phyloP scores from a whole-genome alignment of 78 protist species.

The Dictyostelium purpureum region DNA sequence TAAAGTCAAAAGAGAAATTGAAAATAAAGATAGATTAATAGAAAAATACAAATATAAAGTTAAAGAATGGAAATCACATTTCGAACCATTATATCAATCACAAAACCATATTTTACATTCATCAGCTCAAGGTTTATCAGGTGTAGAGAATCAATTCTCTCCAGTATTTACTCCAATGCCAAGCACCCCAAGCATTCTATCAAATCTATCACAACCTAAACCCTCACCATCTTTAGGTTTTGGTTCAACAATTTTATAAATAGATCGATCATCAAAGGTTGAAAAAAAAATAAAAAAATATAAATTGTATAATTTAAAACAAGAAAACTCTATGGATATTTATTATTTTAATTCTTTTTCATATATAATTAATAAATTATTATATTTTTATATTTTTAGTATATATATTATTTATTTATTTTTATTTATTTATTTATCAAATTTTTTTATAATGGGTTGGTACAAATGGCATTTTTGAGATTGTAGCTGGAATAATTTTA shows the following conservation, averaged over 20 bases:
- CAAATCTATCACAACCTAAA: conserved; percentile 35
- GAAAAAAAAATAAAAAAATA: not conserved
- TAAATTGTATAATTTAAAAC: not conserved
- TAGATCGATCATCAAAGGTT: not conserved
- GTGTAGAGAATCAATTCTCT: conserved; percentile 31
- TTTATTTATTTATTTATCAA: not conserved
- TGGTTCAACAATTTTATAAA: conserved; percentile 29
- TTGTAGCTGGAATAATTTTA: conserved; percentile 81
- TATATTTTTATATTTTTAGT: not conserved
- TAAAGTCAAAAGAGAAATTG: conserved; percentile 45
- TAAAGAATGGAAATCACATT: conserved; percentile 70
- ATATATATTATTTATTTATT: conserved; percentile 1
- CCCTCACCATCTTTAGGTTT: conserved; percentile 37
- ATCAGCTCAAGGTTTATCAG: conserved; percentile 29
- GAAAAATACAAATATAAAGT: conserved; percentile 52
- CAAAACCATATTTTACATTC: conserved; percentile 52
- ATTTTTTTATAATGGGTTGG: conserved; percentile 85
- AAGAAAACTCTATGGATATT: not conserved
- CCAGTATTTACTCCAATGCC: conserved; percentile 64
- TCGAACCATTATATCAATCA: conserved; percentile 49
- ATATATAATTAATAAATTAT: not conserved
- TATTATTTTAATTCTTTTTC: not conserved
- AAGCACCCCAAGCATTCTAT: conserved; percentile 47
- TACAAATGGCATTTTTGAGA: conserved; percentile 95
- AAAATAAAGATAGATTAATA: conserved; percentile 43